A percentile compares a stretch with the other conserved stretches of the same genome.
Conservation (phyloP, 1,284 basidiomycete species). For the Schizophyllum amplum region DNA sequence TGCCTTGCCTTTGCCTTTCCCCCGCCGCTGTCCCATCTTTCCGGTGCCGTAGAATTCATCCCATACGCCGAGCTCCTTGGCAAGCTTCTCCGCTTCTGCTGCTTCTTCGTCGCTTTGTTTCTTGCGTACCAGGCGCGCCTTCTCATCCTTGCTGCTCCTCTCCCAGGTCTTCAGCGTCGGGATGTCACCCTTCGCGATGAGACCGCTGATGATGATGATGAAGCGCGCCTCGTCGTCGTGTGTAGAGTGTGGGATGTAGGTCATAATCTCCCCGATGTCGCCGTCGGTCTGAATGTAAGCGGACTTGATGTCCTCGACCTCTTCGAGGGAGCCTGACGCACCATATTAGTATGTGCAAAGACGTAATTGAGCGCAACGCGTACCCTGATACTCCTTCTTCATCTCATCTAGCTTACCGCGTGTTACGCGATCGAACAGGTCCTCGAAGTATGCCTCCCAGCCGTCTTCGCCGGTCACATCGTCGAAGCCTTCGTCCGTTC, state of each 20-base stretch:
- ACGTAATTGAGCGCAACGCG: slow-evolving; percentile 9
- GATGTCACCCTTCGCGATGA: slow-evolving; percentile 62
- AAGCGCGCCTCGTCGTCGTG: slow-evolving; percentile 80
- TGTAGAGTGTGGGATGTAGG: slow-evolving; percentile 77
- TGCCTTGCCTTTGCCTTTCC: slow-evolving; percentile 47
- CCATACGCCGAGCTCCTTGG: slow-evolving; percentile 88
- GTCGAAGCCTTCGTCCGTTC: slow-evolving; percentile 74
- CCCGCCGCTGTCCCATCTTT: slow-evolving; percentile 56
- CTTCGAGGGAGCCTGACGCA: slow-evolving; percentile 71
- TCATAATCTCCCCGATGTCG: slow-evolving; percentile 73
- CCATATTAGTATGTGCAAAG: slow-evolving; percentile 1
- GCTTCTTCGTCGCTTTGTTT: slow-evolving; percentile 77
- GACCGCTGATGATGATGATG: slow-evolving; percentile 56
- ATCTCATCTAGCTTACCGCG: slow-evolving; percentile 81
- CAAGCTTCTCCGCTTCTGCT: slow-evolving; percentile 76
- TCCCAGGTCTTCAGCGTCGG: slow-evolving; percentile 59
- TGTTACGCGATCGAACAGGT: slow-evolving; percentile 82
- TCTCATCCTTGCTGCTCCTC: slow-evolving; percentile 66
- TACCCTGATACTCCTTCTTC: slow-evolving; percentile 89
- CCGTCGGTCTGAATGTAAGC: slow-evolving; percentile 68
- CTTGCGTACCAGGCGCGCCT: slow-evolving; percentile 63
- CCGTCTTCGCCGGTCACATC: slow-evolving; percentile 71
- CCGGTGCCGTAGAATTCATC: slow-evolving; percentile 90
- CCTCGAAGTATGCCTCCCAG: slow-evolving; percentile 91
- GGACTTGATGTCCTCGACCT: slow-evolving; percentile 65